Conservation (phyloP, 768 basidiomycete species). For the Mycena rebaudengoi region DNA sequence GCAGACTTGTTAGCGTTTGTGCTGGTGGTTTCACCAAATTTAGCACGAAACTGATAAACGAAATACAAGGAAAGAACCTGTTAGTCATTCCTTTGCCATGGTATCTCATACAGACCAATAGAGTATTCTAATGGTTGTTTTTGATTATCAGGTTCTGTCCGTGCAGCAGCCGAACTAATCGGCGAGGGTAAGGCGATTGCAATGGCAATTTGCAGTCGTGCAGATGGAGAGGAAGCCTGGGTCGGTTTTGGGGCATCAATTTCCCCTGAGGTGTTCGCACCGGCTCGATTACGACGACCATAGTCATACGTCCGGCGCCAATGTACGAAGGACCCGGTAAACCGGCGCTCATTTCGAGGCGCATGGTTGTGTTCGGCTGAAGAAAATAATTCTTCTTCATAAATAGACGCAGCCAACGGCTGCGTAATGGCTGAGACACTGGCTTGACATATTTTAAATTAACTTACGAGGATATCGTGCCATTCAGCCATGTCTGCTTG, state of each 20-base stretch:
- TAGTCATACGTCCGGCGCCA: too few species aligned
- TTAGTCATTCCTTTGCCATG: slow-evolving; percentile 37
- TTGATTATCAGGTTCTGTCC: slow-evolving; percentile 16
- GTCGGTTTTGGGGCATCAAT: too few species aligned
- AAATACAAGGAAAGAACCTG: slow-evolving; percentile 9
- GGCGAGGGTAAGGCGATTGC: neutral
- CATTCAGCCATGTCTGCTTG: neutral
- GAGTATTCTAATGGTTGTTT: slow-evolving; percentile 32
- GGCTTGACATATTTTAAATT: neutral
- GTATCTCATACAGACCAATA: slow-evolving; percentile 46
- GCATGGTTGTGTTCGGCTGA: too few species aligned
- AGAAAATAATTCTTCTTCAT: neutral
- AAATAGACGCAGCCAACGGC: slow-evolving; percentile 2
- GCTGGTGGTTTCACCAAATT: neutral
- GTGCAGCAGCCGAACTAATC: slow-evolving; percentile 8
- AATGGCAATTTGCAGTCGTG: neutral
- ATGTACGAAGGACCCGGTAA: too few species aligned
- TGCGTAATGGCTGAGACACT: neutral
- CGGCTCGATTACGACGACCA: too few species aligned
- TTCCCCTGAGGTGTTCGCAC: too few species aligned
- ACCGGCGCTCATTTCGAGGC: too few species aligned
- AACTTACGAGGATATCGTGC: slow-evolving; percentile 17
- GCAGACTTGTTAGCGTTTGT: neutral
- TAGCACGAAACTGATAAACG: neutral
- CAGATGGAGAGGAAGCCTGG: neutral